Conservation (phyloP, 1,284 basidiomycete genomes). For the Sutorius eximius region DNA sequence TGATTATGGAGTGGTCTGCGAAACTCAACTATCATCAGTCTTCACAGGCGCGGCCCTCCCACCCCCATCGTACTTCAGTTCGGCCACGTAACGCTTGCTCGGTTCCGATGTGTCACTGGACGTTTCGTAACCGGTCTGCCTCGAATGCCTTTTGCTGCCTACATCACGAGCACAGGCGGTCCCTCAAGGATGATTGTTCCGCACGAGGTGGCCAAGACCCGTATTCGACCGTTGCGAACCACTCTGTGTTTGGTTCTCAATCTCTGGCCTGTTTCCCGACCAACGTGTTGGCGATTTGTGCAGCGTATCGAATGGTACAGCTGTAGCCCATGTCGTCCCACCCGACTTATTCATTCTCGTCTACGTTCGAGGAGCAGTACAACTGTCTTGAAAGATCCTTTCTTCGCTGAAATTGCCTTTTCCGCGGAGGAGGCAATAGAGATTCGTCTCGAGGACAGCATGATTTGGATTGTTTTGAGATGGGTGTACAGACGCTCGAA, state of each 20-base stretch:
- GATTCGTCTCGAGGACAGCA: slow-evolving; percentile 35
- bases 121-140: slow-evolving; percentile 18
- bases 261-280: slow-evolving; percentile 20
- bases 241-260: slow-evolving; percentile 17
- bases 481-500: slow-evolving; percentile 4
- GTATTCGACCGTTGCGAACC: slow-evolving; percentile 9
- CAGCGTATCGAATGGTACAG: slow-evolving; percentile 4
- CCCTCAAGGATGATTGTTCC: neutral
- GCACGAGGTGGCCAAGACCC: slow-evolving; percentile 31
- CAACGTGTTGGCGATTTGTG: slow-evolving; percentile 6
- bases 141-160: slow-evolving; percentile 4
- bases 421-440: slow-evolving; percentile 29
- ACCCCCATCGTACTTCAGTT: slow-evolving; percentile 24
- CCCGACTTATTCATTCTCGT: slow-evolving; percentile 10
- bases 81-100: slow-evolving; percentile 20
- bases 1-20: slow-evolving; percentile 11
- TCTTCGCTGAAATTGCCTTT: slow-evolving; percentile 27
- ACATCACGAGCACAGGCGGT: slow-evolving; percentile 4
- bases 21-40: slow-evolving; percentile 13
- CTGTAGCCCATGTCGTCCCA: slow-evolving; percentile 5
- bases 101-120: slow-evolving; percentile 17
- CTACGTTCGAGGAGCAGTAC: slow-evolving; percentile 10
- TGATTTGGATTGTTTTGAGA: slow-evolving; percentile 13
- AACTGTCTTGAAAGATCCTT: slow-evolving; percentile 1
- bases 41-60: slow-evolving; percentile 24